Evolutionary conservation across 2,329 filamentous ascomycete species (phyloP), one percentile per base, ranked within the genome.

Genomic region (Xylariaceae sp.): DNA sequence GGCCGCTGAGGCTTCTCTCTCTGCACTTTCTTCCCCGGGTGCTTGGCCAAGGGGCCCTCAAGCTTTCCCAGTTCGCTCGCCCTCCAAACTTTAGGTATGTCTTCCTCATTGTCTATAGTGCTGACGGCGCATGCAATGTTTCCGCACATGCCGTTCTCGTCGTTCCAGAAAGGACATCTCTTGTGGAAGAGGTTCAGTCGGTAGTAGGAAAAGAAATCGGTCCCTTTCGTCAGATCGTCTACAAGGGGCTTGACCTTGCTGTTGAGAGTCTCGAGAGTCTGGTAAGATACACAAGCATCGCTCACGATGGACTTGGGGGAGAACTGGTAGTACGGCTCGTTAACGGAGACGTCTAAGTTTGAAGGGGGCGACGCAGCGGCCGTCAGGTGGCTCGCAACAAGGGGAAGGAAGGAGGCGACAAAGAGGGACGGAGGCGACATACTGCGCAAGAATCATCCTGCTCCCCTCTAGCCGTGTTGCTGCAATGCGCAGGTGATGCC

Each of bases 161-260:
- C 92, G 58, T 82, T 78, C 90, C 92, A 98, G 62, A 97, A 98
- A 0, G 92, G 92, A 58, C 92, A 98, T 65, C 78, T 80, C 64
- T 92, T 95, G 64, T 94, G 85, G 65, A 88, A 98, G 14, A 98
- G 75, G 61, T 96, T 97, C 31, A 98, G 70, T 41, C 92, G 83
- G 68, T 97, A 98, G 65, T 97, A 88, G 37, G 90, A 90, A 67
- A 98, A 98, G 74, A 96, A 98, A 65, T 98, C 92, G 62, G 90
- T 94, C 37, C 85, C 80, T 53, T 78, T 78, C 0, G 88, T 94
- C 31, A 98, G 78, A 39, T 86, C 83, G 54, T 86, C 76, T 51
- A 98, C 68, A 36, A 81, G 76, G 13, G 88, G 85, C 53, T 83
- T 81, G 47, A 96, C 73, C 44, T 78, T 75, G 50, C 72, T 65